These are phyloP conservation scores for Leccinum fibrillosum DNA, from an alignment of 768 basidiomycete species.

Conservation along the genomic window DNA sequence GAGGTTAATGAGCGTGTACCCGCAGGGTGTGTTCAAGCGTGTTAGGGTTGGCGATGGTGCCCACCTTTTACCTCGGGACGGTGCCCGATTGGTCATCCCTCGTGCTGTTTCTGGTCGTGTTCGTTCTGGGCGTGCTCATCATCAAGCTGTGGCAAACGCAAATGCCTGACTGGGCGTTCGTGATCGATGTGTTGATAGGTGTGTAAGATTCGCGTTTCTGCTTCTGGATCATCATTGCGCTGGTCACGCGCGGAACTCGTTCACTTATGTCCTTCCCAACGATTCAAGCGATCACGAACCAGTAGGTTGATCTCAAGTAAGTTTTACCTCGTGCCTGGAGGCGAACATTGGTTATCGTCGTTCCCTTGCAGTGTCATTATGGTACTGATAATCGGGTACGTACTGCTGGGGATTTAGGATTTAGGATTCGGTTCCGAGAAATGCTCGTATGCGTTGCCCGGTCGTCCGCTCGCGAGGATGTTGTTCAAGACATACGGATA, in stretches of 20 bases:
- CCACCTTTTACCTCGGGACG: conserved; percentile 20
- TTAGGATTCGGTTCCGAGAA: no score
- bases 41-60: background rate
- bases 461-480: conserved; percentile 79
- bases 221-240: background rate
- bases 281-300: conserved; percentile 75
- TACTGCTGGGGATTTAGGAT: conserved; percentile 24
- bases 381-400: conserved; percentile 67
- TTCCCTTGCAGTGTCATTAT: conserved; percentile 55
- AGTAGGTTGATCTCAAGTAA: conserved; percentile 66
- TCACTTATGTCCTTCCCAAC: conserved; percentile 47
- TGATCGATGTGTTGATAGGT: conserved; percentile 60
- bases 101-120: conserved; percentile 68
- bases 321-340: background rate
- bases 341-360: background rate
- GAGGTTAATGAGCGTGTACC: conserved; percentile 75
- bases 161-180: conserved; percentile 68
- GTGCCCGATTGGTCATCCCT: conserved; percentile 88
- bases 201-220: no score
- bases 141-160: conserved; percentile 72
- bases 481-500: conserved; percentile 85
- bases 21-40: conserved; percentile 30
- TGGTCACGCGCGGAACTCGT: conserved; percentile 14
- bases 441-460: conserved; percentile 54
- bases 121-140: conserved; percentile 62